These are phyloP conservation scores for Crinitomyces ghanaensis DNA, from an alignment of 805 yeast species.

Conservation along the genomic window DNA sequence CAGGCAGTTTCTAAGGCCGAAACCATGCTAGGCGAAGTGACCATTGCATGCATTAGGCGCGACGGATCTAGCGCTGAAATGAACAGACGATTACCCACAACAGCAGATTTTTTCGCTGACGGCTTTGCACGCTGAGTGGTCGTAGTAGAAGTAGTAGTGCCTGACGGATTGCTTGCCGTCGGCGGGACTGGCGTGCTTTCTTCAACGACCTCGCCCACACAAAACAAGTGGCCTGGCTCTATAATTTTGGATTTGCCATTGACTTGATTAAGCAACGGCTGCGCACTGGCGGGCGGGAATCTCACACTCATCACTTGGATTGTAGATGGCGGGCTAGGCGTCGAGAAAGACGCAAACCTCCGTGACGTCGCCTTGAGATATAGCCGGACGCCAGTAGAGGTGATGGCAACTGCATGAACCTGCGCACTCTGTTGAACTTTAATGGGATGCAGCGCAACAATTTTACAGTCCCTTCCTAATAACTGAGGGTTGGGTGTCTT, in stretches of 20 bases:
- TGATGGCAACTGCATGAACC: slow-evolving; percentile 7
- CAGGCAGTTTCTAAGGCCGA: slow-evolving; percentile 65
- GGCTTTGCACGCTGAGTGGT: too few species aligned
- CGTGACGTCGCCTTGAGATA: slow-evolving; percentile 7
- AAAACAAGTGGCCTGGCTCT: slow-evolving; percentile 80
- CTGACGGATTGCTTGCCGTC: slow-evolving; percentile 15
- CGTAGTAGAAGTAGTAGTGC: too few species aligned
- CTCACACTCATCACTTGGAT: not conserved
- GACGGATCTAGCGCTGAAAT: slow-evolving; percentile 82
- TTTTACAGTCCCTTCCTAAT: too few species aligned
- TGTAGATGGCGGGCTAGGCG: slow-evolving; percentile 1
- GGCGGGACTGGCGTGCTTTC: too few species aligned
- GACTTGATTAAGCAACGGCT: slow-evolving; percentile 33
- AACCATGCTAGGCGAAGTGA: slow-evolving; percentile 15
- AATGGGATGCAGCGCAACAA: slow-evolving; percentile 8
- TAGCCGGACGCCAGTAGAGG: slow-evolving; percentile 9
- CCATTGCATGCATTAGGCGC: slow-evolving; percentile 45
- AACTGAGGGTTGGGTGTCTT: slow-evolving; percentile 5
- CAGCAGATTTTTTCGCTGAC: too few species aligned
- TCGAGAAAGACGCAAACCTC: slow-evolving; percentile 2
- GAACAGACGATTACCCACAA: slow-evolving; percentile 45
- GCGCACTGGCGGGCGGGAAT: not conserved
- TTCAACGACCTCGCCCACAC: too few species aligned
- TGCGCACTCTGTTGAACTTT: slow-evolving; percentile 4
- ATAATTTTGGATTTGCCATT: slow-evolving; percentile 49